Percentiles rank a stretch among this genome's conserved stretches.
Evolutionary conservation across 768 basidiomycete genomes (phyloP).

Genomic region (Pleurotus platypus): DNA sequence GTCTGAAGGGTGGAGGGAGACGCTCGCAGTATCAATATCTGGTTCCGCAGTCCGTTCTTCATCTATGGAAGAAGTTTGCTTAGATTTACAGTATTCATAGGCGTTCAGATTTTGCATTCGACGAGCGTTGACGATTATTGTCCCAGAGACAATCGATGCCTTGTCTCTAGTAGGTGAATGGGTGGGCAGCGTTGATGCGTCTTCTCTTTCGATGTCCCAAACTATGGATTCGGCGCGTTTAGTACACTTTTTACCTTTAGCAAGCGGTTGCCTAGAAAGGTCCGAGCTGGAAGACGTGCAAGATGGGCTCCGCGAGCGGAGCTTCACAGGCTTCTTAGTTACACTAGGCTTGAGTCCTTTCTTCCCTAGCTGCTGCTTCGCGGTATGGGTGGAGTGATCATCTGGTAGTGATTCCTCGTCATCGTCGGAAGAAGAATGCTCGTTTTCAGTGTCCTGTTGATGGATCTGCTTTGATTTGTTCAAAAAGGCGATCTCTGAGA

Average conservation of each 20-base stretch:
- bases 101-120: neutral
- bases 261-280: neutral
- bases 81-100: neutral
- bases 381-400: conserved; percentile 8
- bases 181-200: conserved; percentile 20
- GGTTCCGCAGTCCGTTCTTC: neutral
- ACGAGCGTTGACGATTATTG: conserved; percentile 34
- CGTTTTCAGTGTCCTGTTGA: conserved; percentile 6
- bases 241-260: neutral
- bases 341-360: neutral
- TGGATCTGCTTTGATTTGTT: conserved; percentile 20
- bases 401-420: conserved; percentile 13
- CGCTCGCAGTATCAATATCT: conserved; percentile 9
- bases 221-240: conserved; percentile 32
- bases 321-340: neutral
- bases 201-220: conserved; percentile 55
- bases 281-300: neutral
- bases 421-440: conserved; percentile 14
- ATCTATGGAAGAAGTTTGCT: neutral
- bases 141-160: conserved; percentile 5
- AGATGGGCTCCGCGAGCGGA: neutral
- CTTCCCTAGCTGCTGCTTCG: neutral
- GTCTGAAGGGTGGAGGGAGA: conserved; percentile 41
- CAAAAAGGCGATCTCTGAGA: conserved; percentile 48
- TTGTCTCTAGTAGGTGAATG: neutral